A percentile compares a stretch with the other conserved stretches of the same genome.
phyloP scores from a whole-genome alignment of 805 yeast genomes.

The Candida golubevii region DNA sequence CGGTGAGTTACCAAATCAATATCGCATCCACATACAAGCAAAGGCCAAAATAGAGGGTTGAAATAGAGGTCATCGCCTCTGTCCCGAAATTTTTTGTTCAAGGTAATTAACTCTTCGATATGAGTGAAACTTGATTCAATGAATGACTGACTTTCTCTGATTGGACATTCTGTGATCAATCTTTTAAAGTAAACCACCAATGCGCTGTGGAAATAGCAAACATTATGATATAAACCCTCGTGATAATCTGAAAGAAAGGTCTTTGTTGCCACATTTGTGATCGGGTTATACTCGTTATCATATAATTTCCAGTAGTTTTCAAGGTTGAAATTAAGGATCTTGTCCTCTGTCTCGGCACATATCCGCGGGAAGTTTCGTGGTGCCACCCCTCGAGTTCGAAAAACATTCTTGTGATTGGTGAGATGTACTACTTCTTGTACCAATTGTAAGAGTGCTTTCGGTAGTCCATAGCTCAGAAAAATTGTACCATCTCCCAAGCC shows the following conservation, averaged over 20 bases:
- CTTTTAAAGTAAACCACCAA: slow-evolving; percentile 42
- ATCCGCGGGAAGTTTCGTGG: slow-evolving; percentile 54
- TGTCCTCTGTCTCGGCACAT: slow-evolving; percentile 53
- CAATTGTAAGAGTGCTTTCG: slow-evolving; percentile 41
- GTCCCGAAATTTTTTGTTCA: slow-evolving; percentile 11
- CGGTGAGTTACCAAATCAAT: slow-evolving; percentile 21
- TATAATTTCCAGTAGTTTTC: slow-evolving; percentile 39
- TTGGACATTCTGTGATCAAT: slow-evolving; percentile 41
- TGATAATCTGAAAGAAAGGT: slow-evolving; percentile 36
- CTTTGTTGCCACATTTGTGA: slow-evolving; percentile 13
- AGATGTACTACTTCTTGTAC: slow-evolving; percentile 44
- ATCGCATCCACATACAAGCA: slow-evolving; percentile 37
- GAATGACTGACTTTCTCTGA: slow-evolving; percentile 30
- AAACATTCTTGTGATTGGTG: slow-evolving; percentile 51
- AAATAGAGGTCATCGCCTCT: slow-evolving; percentile 19
- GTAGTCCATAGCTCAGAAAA: slow-evolving; percentile 47
- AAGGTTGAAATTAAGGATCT: slow-evolving; percentile 42
- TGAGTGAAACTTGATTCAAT: slow-evolving; percentile 33
- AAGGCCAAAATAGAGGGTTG: slow-evolving; percentile 46
- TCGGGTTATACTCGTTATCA: slow-evolving; percentile 17
- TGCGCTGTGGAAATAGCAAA: slow-evolving; percentile 39
- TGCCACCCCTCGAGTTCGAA: slow-evolving; percentile 31
- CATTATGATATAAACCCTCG: slow-evolving; percentile 36
- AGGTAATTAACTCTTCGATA: slow-evolving; percentile 23
- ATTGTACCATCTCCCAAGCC: slow-evolving; percentile 20